Conservation (phyloP, 148 eudicot genomes). For the Heliosperma pusillum region DNA sequence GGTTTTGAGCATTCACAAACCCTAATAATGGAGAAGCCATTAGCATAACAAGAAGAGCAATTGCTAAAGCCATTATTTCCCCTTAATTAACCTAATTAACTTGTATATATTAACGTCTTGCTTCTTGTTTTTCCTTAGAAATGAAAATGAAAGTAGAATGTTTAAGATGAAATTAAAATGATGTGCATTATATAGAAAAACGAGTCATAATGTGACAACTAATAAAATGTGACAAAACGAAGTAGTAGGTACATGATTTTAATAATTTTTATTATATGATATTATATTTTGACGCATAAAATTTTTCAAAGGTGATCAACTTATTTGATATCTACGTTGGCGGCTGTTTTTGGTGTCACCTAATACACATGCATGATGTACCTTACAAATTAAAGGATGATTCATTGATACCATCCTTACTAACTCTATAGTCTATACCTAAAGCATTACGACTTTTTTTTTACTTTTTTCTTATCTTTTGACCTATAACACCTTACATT, state of each 20-base stretch:
- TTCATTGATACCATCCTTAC: not conserved
- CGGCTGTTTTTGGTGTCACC: not conserved
- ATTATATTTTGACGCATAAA: not conserved
- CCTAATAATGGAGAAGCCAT: slow-evolving; percentile 24
- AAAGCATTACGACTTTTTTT: not conserved
- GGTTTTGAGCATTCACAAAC: not conserved
- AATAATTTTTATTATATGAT: not conserved
- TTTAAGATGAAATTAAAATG: not conserved
- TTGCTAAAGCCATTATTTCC: not conserved
- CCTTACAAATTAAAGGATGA: not conserved
- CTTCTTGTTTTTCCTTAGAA: too few species aligned
- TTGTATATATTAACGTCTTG: too few species aligned
- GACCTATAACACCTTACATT: not conserved
- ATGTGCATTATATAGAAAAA: slow-evolving; percentile 10
- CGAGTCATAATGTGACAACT: slow-evolving; percentile 5
- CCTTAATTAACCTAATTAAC: not conserved
- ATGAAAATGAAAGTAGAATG: not conserved
- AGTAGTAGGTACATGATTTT: not conserved
- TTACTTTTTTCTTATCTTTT: not conserved
- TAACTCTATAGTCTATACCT: slow-evolving; percentile 3
- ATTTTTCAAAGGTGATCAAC: not conserved
- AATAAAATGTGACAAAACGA: not conserved
- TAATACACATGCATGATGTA: not conserved
- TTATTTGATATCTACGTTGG: not conserved
- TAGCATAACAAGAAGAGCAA: slow-evolving; percentile 2